These are phyloP conservation scores for Neocallimastix lanati DNA, from an alignment of 192 early-diverging fungal genomes.

Conservation along the genomic window DNA sequence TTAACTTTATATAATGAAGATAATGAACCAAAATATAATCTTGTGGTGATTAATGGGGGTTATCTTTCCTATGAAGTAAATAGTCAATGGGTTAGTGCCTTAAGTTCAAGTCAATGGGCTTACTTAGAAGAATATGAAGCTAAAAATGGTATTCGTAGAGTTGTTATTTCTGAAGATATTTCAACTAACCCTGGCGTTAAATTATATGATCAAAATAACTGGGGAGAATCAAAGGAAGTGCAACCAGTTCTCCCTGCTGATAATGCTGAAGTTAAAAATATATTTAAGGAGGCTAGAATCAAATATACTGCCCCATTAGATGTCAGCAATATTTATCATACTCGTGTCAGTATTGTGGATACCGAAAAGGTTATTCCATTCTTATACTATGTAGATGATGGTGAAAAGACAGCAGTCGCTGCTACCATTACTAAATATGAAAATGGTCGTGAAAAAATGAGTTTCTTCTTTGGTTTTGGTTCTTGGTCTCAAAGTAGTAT, in stretches of 20 bases:
- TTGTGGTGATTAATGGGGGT: not conserved
- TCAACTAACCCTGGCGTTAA: not conserved
- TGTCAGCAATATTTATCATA: not conserved
- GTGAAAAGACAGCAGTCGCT: not conserved
- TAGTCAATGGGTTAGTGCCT: not conserved
- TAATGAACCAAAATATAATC: not conserved
- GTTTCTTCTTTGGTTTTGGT: constrained; percentile 21
- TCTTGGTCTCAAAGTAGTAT: constrained; percentile 13
- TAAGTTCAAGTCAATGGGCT: not conserved
- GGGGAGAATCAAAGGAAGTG: too few species aligned
- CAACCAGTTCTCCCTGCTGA: not conserved
- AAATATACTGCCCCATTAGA: not conserved
- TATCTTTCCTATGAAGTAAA: not conserved
- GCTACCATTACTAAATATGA: constrained; percentile 8
- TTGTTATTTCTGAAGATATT: not conserved
- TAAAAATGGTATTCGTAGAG: not conserved
- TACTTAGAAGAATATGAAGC: not conserved
- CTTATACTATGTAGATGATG: not conserved
- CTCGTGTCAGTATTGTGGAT: not conserved
- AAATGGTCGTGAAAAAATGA: constrained; percentile 19
- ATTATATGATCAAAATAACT: not conserved
- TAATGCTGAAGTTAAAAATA: not conserved
- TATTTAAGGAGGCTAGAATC: not conserved
- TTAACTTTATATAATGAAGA: not conserved
- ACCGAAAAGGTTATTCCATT: not conserved